Evolutionary conservation across 176 grass and related monocot species (phyloP), one percentile per base, ranked within the genome.

Genomic region (Elymus sibiricus): DNA sequence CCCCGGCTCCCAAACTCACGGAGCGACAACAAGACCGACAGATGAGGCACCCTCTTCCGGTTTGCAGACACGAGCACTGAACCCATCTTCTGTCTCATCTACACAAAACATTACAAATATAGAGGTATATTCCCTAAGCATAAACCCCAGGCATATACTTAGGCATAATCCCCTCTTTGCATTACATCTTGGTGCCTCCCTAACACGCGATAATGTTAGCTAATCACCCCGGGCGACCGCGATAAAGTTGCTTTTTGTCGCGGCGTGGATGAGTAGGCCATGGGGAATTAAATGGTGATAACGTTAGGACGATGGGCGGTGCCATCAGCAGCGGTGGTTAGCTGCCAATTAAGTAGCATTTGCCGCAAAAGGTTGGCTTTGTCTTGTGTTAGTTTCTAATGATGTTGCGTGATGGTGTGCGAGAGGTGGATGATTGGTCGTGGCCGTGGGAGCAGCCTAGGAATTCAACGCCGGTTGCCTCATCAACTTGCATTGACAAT

Each of bases 161-260:
- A 66, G 29, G 37, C 13, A 79, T 82, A 51, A 26, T 58, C 13
- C 19, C 9, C 63, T 51, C 9, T 27, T 53, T 71, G 19, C 83
- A 78, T 90, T 78, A 81, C 53, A 12, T 64, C n/a, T 43, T 29
- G 1, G 4, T 40, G 38, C 37, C 79, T 80, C 65, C 24, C 58
- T 3, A 19, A 39, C 63, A 56, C 59, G 55, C 58, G 10, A 81
- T 66, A 74, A 76, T 31, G 11, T 28, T 44, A 74, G 37, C 51
- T 73, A 19, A 60, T 19, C 22, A 11, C 14, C 77, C 43, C 5
- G 1, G 43, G 11, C 59, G 56, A 21, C n/a, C 27, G 5, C 79
- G 56, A 79, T 87, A 87, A 90, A 87, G 85, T 61, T n/a, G 35
- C 17, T 68, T 59, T 79, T 90, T 79, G 89, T 90, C 80, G 74